A percentile compares a stretch with the other conserved stretches of the same genome.
Evolutionary conservation across 192 early-diverging fungal species (phyloP).

Genomic region (Phycomyces blakesleeanus): DNA sequence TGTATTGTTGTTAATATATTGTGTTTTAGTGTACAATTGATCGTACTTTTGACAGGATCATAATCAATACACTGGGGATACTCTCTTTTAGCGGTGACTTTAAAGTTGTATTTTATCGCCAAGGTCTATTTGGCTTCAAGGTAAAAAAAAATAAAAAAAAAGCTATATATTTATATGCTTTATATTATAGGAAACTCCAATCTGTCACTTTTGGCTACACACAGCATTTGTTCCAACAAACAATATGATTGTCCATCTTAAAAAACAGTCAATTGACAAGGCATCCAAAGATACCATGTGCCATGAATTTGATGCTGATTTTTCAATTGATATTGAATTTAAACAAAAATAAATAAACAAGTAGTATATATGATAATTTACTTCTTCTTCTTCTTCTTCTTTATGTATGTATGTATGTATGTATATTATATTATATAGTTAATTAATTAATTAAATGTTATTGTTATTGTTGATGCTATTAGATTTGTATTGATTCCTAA

Average conservation of each 20-base stretch:
- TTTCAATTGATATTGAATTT: conserved; percentile 15
- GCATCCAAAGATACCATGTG: conserved; percentile 37
- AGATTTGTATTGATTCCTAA: background rate
- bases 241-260: conserved; percentile 12
- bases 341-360: background rate
- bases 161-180: no score
- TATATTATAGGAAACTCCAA: conserved; percentile 9
- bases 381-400: background rate
- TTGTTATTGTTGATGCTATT: background rate
- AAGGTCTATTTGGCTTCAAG: background rate
- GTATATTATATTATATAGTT: background rate
- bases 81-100: background rate
- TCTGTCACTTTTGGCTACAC: conserved; percentile 50
- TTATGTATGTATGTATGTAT: background rate
- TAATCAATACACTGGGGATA: background rate
- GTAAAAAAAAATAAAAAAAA: no score
- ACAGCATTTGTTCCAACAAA: conserved; percentile 34
- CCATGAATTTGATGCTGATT: conserved; percentile 33
- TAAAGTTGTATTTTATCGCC: background rate
- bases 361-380: no score
- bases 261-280: conserved; percentile 38
- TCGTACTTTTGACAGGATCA: background rate
- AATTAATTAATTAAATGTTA: background rate
- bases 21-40: background rate
- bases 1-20: no score